Evolutionary conservation across 2,329 filamentous ascomycete species (phyloP).

Genomic region (Claviceps arundinis): DNA sequence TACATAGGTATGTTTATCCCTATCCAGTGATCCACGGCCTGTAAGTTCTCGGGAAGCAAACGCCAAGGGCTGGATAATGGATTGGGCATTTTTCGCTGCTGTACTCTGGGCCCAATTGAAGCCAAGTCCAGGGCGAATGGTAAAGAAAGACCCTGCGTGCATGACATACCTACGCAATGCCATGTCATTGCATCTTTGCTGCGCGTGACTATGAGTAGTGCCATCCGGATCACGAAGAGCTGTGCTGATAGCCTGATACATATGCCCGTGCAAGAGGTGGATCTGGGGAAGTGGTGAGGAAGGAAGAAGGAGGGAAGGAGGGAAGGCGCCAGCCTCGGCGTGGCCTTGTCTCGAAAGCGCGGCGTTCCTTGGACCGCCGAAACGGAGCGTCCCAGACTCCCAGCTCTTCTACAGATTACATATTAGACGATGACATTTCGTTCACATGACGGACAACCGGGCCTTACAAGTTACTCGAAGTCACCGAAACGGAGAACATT

Average conservation of each 20-base stretch:
- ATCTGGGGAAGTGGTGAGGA: not conserved
- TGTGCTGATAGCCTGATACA: not conserved
- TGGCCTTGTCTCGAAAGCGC: not conserved
- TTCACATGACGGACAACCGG: constrained; percentile 4
- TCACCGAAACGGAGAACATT: not conserved
- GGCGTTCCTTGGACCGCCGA: not conserved
- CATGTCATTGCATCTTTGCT: not conserved
- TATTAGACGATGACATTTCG: not conserved
- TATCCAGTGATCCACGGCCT: not conserved
- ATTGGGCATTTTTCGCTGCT: not conserved
- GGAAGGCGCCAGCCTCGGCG: not conserved
- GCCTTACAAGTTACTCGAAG: not conserved
- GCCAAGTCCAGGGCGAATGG: not conserved
- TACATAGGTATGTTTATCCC: not conserved
- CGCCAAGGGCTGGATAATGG: not conserved
- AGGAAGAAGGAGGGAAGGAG: not conserved
- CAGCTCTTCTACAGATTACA: not conserved
- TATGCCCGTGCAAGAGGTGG: no score
- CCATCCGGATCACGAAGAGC: constrained; percentile 3
- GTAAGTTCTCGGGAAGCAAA: not conserved
- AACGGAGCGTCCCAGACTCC: not conserved
- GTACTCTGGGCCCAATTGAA: not conserved
- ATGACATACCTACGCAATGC: not conserved
- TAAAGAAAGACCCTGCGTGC: not conserved
- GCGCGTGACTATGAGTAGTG: constrained; percentile 5